phyloP scores from a whole-genome alignment of 495 filamentous ascomycete genomes.

The Aspergillus incahuasiensis region DNA sequence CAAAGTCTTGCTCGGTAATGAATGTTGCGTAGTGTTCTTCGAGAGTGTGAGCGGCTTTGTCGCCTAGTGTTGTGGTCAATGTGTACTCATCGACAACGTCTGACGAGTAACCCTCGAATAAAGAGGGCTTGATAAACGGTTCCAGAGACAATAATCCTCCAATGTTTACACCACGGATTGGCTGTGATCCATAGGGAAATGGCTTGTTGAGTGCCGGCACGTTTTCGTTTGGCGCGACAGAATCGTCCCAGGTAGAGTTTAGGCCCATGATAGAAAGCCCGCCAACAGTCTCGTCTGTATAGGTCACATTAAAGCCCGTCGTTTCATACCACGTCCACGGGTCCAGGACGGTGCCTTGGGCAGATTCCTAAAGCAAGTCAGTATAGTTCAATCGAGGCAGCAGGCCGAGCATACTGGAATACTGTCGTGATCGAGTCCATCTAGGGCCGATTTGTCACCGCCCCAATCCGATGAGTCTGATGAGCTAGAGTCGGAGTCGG shows the following conservation, averaged over 20 bases:
- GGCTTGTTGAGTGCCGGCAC: slow-evolving; percentile 70
- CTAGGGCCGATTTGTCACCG: slow-evolving; percentile 47
- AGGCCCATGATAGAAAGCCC: slow-evolving; percentile 88
- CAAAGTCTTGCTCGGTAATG: slow-evolving; percentile 76
- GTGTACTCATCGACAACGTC: slow-evolving; percentile 88
- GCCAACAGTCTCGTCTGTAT: slow-evolving; percentile 79
- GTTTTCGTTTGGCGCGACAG: slow-evolving; percentile 66
- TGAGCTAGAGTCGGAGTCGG: slow-evolving; percentile 4
- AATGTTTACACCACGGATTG: slow-evolving; percentile 86
- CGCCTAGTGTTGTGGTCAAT: slow-evolving; percentile 63
- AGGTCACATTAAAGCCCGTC: slow-evolving; percentile 88
- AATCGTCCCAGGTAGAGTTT: slow-evolving; percentile 82
- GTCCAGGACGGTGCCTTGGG: slow-evolving; percentile 75
- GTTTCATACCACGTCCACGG: slow-evolving; percentile 94
- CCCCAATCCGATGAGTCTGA: slow-evolving; percentile 1
- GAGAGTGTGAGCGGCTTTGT: slow-evolving; percentile 53
- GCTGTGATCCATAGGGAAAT: slow-evolving; percentile 67
- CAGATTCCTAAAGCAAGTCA: slow-evolving; percentile 33
- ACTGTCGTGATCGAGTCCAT: slow-evolving; percentile 51
- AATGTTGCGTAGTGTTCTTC: slow-evolving; percentile 91
- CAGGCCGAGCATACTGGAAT: slow-evolving; percentile 50
- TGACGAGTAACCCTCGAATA: slow-evolving; percentile 64
- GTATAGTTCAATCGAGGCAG: background rate
- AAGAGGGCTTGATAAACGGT: slow-evolving; percentile 89
- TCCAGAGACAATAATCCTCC: slow-evolving; percentile 95